phyloP scores from a whole-genome alignment of 2,329 filamentous ascomycete genomes.

The Talaromyces sp. region DNA sequence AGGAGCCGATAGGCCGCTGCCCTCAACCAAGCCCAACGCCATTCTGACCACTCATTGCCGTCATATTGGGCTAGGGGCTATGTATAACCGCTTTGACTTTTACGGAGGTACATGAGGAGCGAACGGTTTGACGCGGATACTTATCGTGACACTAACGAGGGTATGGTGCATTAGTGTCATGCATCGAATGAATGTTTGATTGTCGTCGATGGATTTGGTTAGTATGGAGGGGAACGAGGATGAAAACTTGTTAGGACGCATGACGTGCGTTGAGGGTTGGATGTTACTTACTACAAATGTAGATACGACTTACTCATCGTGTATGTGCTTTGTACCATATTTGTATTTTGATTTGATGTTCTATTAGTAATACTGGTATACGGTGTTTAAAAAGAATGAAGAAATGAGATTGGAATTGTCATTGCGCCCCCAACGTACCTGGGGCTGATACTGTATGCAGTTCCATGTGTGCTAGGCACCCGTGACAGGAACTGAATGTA shows the following conservation, averaged over 20 bases:
- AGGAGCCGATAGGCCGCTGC: neutral
- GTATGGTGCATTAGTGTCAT: neutral
- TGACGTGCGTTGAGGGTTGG: neutral
- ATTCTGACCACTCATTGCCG: neutral
- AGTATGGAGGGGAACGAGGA: neutral
- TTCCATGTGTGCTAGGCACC: no score
- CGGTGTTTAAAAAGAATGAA: neutral
- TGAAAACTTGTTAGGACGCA: neutral
- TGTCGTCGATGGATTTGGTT: neutral
- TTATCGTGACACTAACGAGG: conserved; percentile 1
- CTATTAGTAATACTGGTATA: neutral
- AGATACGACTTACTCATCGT: neutral
- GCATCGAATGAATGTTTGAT: neutral
- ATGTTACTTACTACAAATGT: neutral
- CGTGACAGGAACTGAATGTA: no score
- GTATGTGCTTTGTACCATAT: neutral
- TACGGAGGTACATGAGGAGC: neutral
- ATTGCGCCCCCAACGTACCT: neutral
- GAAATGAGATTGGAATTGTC: neutral
- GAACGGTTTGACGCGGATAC: neutral
- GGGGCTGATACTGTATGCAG: neutral
- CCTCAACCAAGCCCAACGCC: neutral
- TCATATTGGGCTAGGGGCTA: neutral
- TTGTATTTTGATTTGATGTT: neutral
- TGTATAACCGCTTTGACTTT: neutral